Conservation (phyloP, 345 rosid species). For the Pelargonium nanum region DNA sequence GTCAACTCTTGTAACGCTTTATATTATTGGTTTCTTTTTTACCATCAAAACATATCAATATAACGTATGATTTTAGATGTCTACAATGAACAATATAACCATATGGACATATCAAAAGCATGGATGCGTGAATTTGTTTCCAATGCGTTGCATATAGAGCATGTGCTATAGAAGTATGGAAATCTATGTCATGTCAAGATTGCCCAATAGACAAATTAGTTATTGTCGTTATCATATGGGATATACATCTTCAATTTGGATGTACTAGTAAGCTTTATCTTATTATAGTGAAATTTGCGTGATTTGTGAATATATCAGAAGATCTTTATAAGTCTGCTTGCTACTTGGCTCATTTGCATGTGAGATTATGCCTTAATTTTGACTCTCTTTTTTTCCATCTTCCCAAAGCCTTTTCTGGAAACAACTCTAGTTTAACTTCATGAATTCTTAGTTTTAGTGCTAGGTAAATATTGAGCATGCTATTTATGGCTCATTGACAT, state of each 20-base stretch:
- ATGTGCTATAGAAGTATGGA: neutral
- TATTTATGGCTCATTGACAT: neutral
- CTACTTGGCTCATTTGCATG: too few relatives aligned
- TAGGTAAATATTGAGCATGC: neutral
- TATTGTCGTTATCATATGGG: neutral
- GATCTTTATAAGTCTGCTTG: too few relatives aligned
- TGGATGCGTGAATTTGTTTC: neutral
- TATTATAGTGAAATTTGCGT: neutral
- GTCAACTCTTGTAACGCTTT: too few relatives aligned
- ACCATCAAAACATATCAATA: too few relatives aligned
- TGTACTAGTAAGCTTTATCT: neutral
- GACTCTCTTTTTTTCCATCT: neutral
- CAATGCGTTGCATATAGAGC: neutral
- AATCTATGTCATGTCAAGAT: neutral
- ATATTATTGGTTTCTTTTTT: too few relatives aligned
- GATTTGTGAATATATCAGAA: neutral
- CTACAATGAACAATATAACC: too few relatives aligned
- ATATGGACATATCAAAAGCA: neutral
- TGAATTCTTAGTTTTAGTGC: neutral
- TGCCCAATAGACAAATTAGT: neutral
- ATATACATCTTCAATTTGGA: neutral
- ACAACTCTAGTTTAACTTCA: too few relatives aligned
- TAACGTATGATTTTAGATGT: too few relatives aligned
- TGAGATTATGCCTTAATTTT: too few relatives aligned
- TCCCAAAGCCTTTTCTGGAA: neutral